These are phyloP conservation scores for Colletotrichum aenigma DNA, from an alignment of 2,329 filamentous ascomycete genomes.

Conservation along the genomic window DNA sequence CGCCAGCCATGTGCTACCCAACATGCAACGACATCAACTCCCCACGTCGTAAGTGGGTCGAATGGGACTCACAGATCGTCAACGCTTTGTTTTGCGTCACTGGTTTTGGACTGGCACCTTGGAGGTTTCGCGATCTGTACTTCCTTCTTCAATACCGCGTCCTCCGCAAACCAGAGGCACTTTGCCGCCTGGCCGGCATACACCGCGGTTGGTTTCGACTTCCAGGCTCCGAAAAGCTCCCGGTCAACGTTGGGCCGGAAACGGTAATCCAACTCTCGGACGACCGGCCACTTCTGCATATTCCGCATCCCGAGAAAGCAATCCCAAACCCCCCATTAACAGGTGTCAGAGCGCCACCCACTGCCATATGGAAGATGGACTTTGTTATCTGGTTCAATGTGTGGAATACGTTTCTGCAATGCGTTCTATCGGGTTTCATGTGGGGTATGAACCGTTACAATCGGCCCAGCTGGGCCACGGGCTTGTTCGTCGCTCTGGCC, in stretches of 20 bases:
- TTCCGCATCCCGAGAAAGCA: slow-evolving; percentile 69
- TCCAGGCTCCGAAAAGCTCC: slow-evolving; percentile 65
- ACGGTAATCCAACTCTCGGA: slow-evolving; percentile 48
- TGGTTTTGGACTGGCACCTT: slow-evolving; percentile 82
- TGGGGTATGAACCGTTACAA: slow-evolving; percentile 77
- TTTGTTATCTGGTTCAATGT: slow-evolving; percentile 81
- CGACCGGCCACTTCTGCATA: slow-evolving; percentile 42
- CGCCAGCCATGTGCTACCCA: slow-evolving; percentile 74
- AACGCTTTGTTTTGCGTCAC: slow-evolving; percentile 88
- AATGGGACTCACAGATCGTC: slow-evolving; percentile 82
- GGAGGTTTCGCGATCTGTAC: slow-evolving; percentile 82
- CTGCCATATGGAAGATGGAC: slow-evolving; percentile 76
- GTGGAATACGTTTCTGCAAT: slow-evolving; percentile 79
- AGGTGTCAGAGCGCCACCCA: slow-evolving; percentile 70
- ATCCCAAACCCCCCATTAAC: slow-evolving; percentile 74
- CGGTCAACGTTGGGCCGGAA: slow-evolving; percentile 55
- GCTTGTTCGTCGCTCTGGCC: slow-evolving; percentile 76
- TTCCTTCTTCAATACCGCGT: slow-evolving; percentile 71
- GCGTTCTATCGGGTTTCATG: slow-evolving; percentile 78
- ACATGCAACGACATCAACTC: slow-evolving; percentile 76
- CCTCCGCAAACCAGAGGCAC: slow-evolving; percentile 52
- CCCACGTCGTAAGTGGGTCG: slow-evolving; percentile 82
- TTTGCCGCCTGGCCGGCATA: slow-evolving; percentile 75
- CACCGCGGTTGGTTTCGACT: slow-evolving; percentile 79
- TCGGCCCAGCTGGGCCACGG: slow-evolving; percentile 81